Percentiles rank a stretch among this genome's conserved stretches.
phyloP scores from a whole-genome alignment of 2,329 filamentous ascomycete species.

The Pseudogymnoascus sp. region DNA sequence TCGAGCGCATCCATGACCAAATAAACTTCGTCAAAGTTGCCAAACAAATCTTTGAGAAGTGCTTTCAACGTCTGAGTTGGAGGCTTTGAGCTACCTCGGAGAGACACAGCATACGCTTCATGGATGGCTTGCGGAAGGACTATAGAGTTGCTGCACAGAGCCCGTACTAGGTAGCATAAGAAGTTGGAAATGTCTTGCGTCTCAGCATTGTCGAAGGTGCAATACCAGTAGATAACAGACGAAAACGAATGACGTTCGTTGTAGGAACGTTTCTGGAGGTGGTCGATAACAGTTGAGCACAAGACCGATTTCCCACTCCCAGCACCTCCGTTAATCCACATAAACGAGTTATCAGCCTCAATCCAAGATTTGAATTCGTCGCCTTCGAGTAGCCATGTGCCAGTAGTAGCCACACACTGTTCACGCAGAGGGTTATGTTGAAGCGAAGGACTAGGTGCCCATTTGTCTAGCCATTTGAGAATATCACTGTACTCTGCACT shows the following conservation, averaged over 20 bases:
- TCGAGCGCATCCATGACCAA: constrained; percentile 17
- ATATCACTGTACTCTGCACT: not conserved
- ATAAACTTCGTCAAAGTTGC: constrained; percentile 12
- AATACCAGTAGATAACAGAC: constrained; percentile 15
- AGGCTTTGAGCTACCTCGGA: constrained; percentile 12
- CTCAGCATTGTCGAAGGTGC: constrained; percentile 10
- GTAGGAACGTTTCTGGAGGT: constrained; percentile 7
- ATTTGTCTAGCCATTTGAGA: not conserved
- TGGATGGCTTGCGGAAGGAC: constrained; percentile 6
- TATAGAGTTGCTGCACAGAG: constrained; percentile 12
- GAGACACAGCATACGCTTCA: constrained; percentile 1
- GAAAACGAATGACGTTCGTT: not conserved
- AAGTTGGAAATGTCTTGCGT: constrained; percentile 12
- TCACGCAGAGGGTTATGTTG: constrained; percentile 14
- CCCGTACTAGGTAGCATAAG: constrained; percentile 12
- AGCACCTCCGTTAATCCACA: constrained; percentile 16
- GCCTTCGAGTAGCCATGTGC: constrained; percentile 15
- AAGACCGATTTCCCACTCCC: constrained; percentile 14
- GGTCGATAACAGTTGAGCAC: constrained; percentile 13
- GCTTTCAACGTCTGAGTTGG: not conserved
- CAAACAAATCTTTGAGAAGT: constrained; percentile 10
- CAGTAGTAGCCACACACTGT: constrained; percentile 13
- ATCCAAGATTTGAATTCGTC: constrained; percentile 10
- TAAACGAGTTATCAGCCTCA: constrained; percentile 5
- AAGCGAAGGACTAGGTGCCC: constrained; percentile 12